Evolutionary conservation across 139 green algal species (phyloP).

Genomic region (Ostreobium quekettii): DNA sequence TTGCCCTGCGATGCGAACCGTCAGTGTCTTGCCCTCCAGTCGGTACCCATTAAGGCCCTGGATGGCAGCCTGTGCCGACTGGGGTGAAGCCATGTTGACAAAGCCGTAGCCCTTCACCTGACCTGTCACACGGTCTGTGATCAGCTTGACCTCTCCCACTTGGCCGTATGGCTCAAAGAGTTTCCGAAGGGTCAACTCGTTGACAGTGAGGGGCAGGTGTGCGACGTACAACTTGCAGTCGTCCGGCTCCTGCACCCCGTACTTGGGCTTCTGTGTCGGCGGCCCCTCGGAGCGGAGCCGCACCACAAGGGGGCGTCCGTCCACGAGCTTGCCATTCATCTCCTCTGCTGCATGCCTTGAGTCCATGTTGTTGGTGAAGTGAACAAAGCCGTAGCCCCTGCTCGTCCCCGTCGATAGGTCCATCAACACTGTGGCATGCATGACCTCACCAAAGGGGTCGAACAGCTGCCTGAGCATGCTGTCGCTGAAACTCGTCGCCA

Average conservation of each 20-base stretch:
- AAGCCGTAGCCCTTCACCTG: conserved; percentile 44
- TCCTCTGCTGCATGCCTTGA: conserved; percentile 38
- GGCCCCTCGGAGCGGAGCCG: conserved; percentile 34
- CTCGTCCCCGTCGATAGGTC: conserved; percentile 35
- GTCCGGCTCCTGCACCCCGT: conserved; percentile 20
- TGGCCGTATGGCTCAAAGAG: conserved; percentile 51
- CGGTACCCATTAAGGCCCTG: conserved; percentile 33
- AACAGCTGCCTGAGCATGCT: conserved; percentile 33
- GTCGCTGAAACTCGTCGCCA: conserved; percentile 56
- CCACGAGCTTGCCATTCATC: conserved; percentile 30
- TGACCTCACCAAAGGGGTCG: conserved; percentile 16
- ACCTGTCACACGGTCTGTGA: conserved; percentile 38
- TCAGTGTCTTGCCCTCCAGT: conserved; percentile 35
- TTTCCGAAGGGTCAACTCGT: conserved; percentile 35
- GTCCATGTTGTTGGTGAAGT: conserved; percentile 57
- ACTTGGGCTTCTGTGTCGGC: not conserved
- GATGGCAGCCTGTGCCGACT: conserved; percentile 16
- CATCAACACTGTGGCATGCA: conserved; percentile 33
- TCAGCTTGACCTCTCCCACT: conserved; percentile 35
- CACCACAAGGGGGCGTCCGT: conserved; percentile 41
- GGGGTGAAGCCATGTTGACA: conserved; percentile 30
- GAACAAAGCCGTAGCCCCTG: conserved; percentile 81
- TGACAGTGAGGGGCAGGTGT: conserved; percentile 25
- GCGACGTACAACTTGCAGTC: conserved; percentile 50
- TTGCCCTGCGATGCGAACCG: conserved; percentile 36